A percentile compares a stretch with the other conserved stretches of the same genome.
phyloP scores from a whole-genome alignment of 2,329 filamentous ascomycete genomes.

The Massarina eburnea region DNA sequence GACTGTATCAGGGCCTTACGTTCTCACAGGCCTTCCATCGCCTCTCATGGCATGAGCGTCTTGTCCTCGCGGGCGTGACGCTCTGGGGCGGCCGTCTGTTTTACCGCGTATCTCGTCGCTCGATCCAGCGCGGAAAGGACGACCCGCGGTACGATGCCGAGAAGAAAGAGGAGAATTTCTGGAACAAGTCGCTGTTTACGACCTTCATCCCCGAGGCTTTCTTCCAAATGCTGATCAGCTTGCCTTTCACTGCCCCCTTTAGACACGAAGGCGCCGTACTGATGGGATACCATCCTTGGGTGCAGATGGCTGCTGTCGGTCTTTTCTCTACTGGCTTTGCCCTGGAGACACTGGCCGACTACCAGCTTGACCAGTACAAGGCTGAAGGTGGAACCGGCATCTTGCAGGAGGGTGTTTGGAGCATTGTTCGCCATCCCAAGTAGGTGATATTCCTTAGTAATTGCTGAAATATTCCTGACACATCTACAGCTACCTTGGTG shows the following conservation, averaged over 20 bases:
- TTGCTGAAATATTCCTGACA: conserved; percentile 3
- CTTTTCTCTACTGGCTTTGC: conserved; percentile 60
- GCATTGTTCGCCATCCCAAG: conserved; percentile 64
- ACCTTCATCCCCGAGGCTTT: conserved; percentile 60
- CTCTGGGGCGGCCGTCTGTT: conserved; percentile 61
- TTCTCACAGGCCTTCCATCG: conserved; percentile 50
- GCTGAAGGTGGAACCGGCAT: conserved; percentile 46
- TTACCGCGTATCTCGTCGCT: conserved; percentile 55
- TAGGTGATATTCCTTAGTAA: conserved; percentile 41
- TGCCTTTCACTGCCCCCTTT: conserved; percentile 61
- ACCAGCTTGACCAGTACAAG: conserved; percentile 57
- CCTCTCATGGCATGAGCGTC: conserved; percentile 57
- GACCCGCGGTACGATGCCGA: conserved; percentile 57
- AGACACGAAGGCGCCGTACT: conserved; percentile 45
- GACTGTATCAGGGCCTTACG: conserved; percentile 51
- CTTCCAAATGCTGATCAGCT: conserved; percentile 58
- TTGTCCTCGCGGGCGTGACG: conserved; percentile 59
- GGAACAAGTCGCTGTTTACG: conserved; percentile 58
- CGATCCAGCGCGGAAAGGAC: conserved; percentile 54
- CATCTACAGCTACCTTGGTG: conserved; percentile 59
- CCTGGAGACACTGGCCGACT: conserved; percentile 59
- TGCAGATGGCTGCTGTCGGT: conserved; percentile 51
- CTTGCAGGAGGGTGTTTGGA: conserved; percentile 62
- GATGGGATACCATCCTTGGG: conserved; percentile 40
- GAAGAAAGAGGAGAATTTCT: conserved; percentile 58